Evolutionary conservation across 2,329 filamentous ascomycete species (phyloP), one percentile per base, ranked within the genome.

Genomic region (Fusarium illudens): DNA sequence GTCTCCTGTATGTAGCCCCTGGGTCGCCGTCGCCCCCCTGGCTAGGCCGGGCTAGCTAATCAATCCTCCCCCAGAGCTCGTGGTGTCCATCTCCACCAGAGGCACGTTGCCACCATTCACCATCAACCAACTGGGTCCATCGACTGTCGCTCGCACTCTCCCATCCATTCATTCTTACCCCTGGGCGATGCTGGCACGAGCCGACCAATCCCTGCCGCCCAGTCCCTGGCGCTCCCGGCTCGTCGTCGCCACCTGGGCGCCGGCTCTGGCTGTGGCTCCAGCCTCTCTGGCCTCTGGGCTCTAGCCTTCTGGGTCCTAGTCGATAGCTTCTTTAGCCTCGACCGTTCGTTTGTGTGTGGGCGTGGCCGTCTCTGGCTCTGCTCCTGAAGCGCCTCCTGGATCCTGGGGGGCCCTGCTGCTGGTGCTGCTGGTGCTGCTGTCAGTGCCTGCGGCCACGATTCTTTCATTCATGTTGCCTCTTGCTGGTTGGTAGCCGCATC

Each of bases 211-310:
- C 36, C 59, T 36, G 29, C 30, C 33, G 22, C 44, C 52, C 37
- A 25, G 34, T 53, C 34, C 61, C 57, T 68, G 60, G 37, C 60
- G 64, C 52, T 56, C 27, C 52, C 37, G 60, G 65, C 65, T 65
- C 56, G 52, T 49, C 56, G 55, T 58, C 48, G 61, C 36, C 58
- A 50, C 42, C 57, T 49, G 32, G 22, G 27, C 44, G 30, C 44
- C 27, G 46, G 32, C 22, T 54, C 27, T 42, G 36, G 19, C 27
- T 44, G 34, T 39, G 34, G 34, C 36, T 54, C 34, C 25, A 53
- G 50, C 22, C 33, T 32, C 33, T 32, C 34, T 53, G 19, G 29
- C 46, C 57, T 62, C 39, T 60, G 52, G 39, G 20, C 39, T 58
- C 55, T 51, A 51, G 55, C 64, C 60, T 44, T 39, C 56, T 65